Evolutionary conservation across 1,284 basidiomycete genomes (phyloP).

Genomic region (Heterobasidion annosum): DNA sequence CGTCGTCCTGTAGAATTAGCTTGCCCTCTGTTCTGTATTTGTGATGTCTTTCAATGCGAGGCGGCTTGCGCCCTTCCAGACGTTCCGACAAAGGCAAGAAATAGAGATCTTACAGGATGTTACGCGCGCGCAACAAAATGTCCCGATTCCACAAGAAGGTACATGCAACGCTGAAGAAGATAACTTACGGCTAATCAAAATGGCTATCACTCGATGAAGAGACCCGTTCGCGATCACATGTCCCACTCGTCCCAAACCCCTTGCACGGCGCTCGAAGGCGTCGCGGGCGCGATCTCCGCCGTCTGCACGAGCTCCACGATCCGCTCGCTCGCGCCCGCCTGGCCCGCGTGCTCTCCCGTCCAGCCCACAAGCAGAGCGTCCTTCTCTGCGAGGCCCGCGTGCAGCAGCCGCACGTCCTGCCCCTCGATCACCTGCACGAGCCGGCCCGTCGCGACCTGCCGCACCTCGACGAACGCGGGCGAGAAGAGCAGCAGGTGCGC

Average conservation of each 20-base stretch:
- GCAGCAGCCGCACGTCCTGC: slow-evolving; percentile 53
- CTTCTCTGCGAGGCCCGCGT: slow-evolving; percentile 31
- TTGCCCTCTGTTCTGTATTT: too few relatives aligned
- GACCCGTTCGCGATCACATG: background rate
- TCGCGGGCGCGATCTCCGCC: slow-evolving; percentile 34
- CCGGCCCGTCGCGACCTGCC: slow-evolving; percentile 48
- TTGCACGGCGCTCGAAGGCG: slow-evolving; percentile 19
- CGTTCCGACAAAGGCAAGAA: too few relatives aligned
- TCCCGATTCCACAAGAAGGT: too few relatives aligned
- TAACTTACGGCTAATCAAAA: background rate
- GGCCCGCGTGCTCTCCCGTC: slow-evolving; percentile 44
- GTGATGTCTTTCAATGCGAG: too few relatives aligned
- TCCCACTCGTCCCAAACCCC: slow-evolving; percentile 67
- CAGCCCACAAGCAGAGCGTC: slow-evolving; percentile 46
- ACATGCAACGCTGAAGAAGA: background rate
- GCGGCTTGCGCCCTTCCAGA: too few relatives aligned
- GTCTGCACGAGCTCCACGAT: slow-evolving; percentile 67
- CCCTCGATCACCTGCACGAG: slow-evolving; percentile 72
- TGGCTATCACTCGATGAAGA: background rate
- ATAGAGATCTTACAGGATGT: too few relatives aligned
- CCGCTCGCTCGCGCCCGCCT: slow-evolving; percentile 37
- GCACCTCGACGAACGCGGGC: slow-evolving; percentile 62
- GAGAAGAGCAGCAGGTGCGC: slow-evolving; percentile 65
- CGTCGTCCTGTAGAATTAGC: too few relatives aligned
- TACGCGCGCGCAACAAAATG: too few relatives aligned